Conservation (phyloP, 1,284 basidiomycete genomes). For the Filobasidium uniguttulatum region DNA sequence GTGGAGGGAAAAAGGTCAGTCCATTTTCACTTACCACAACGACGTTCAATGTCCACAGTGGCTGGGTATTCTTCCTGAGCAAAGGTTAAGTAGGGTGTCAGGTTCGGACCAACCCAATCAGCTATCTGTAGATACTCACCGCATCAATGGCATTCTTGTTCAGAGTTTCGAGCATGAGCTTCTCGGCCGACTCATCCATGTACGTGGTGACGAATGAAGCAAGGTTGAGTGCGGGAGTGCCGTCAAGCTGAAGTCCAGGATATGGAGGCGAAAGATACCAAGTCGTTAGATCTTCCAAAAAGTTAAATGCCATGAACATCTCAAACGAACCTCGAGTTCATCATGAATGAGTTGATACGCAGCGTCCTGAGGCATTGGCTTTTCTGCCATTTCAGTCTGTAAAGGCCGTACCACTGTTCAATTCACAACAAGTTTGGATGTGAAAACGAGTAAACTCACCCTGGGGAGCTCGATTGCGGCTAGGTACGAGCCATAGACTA, state of each 20-base stretch:
- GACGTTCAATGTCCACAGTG: conserved; percentile 16
- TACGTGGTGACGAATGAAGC: conserved; percentile 20
- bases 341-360: conserved; percentile 21
- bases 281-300: not conserved
- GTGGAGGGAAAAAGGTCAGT: too few species aligned
- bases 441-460: conserved; percentile 1
- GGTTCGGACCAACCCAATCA: not conserved
- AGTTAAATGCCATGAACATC: not conserved
- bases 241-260: conserved; percentile 10
- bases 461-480: conserved; percentile 18
- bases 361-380: conserved; percentile 20
- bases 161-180: conserved; percentile 20
- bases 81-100: too few species aligned
- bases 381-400: conserved; percentile 18
- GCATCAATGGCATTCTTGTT: conserved; percentile 30
- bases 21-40: conserved; percentile 15
- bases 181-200: conserved; percentile 25
- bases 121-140: not conserved
- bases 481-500: conserved; percentile 26
- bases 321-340: conserved; percentile 19
- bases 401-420: not conserved
- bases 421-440: not conserved
- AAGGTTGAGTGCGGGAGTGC: conserved; percentile 20
- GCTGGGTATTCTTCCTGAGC: conserved; percentile 24
- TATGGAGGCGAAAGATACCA: too few species aligned